Base-by-base conservation (phyloP, 257 asterid genomes). In the Fraxinus quadrangulata region DNA sequence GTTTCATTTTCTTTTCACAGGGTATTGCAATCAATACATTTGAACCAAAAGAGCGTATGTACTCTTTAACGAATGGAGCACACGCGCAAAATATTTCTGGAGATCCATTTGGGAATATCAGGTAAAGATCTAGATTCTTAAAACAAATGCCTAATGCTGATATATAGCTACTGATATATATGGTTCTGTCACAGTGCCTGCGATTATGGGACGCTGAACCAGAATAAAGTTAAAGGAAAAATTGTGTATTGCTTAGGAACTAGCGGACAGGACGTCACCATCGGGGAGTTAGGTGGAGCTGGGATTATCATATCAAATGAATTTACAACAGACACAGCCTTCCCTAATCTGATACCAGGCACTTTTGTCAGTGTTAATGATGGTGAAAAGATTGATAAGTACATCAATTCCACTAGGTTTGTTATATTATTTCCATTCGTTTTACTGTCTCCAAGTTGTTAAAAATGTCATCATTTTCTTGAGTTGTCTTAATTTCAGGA, bases 381-480 rank as follows among this genome's bases (percentile, higher is more conserved):
- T 47, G 97, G 95, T 17, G 0, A 33, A 24, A 80, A 45, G 75
- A 85, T 94, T 11, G 84, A 83, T 21, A 71, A 61, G 17, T 92
- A 92, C 80, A 89, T 94, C 71, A 90, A 92, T 75, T 79, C 96
- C 16, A 87, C 96, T 36, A 81, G 85, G 98, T 91, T 80, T 17
- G 78, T 47, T 31, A 5, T 40, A 51, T 42, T 16, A 70, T 67
- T 75, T 49, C 31, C 23, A 11, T 19, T 51, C 31, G 9, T 11
- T 40, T 34, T 14, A 65, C 21, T 63, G 51, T 73, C 5, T n/a
- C 47, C 42, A n/a, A 39, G 4, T 23, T 47, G 5, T 39, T 47
- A 37, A 13, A 16, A 73, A 14, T 47, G 7, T 14, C 71, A 5
- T 74, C 21, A 9, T 42, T 72, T 74, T 67, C 34, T 21, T 45